Evolutionary conservation across 2,329 filamentous ascomycete genomes (phyloP).

Genomic region (Colletotrichum echinochloae): DNA sequence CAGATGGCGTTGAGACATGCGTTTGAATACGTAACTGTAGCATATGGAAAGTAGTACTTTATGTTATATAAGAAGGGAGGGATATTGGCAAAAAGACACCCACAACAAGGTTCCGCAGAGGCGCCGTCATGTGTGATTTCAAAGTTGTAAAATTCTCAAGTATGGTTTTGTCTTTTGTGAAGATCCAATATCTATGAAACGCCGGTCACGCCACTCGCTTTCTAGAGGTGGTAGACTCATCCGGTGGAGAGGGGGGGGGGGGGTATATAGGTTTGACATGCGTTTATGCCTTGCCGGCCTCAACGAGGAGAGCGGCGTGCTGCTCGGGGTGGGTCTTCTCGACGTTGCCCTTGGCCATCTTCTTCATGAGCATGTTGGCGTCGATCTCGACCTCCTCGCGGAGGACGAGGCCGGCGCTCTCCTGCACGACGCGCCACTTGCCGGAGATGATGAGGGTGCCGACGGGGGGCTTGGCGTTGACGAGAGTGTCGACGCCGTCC

Average conservation of each 20-base stretch:
- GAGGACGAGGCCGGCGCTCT: slow-evolving; percentile 26
- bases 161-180: slow-evolving; percentile 24
- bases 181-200: slow-evolving; percentile 19
- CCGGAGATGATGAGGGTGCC: slow-evolving; percentile 36
- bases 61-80: too few species aligned
- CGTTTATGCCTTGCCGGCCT: slow-evolving; percentile 38
- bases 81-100: background rate
- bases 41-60: too few species aligned
- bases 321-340: slow-evolving; percentile 40
- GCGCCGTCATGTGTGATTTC: background rate
- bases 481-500: slow-evolving; percentile 37
- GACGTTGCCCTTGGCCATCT: slow-evolving; percentile 41
- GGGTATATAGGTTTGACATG: slow-evolving; percentile 6
- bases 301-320: slow-evolving; percentile 35
- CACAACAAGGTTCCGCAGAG: accelerated
- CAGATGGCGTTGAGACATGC: slow-evolving; percentile 49
- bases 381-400: slow-evolving; percentile 38
- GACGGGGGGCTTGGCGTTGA: slow-evolving; percentile 39
- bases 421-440: slow-evolving; percentile 37
- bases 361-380: slow-evolving; percentile 40
- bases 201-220: slow-evolving; percentile 13
- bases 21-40: background rate
- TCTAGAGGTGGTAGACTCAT: slow-evolving; percentile 6
- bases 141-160: slow-evolving; percentile 20
- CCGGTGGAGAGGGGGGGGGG: too few species aligned